Conservation (phyloP, 2,329 filamentous ascomycete species). For the Diplocarpon mali region DNA sequence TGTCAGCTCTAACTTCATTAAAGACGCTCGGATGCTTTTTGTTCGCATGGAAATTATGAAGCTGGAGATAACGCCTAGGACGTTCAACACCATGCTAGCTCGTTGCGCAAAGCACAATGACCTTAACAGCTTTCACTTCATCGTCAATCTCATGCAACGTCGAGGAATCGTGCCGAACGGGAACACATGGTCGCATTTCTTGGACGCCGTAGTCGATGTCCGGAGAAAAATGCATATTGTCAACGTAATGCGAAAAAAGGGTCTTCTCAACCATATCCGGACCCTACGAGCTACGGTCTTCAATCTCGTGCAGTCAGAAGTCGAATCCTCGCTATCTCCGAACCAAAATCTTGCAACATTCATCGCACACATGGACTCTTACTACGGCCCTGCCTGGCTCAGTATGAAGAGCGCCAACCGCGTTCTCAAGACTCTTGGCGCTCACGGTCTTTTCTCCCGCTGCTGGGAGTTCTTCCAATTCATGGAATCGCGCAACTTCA, state of each 20-base stretch:
- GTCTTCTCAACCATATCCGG: slow-evolving; percentile 12
- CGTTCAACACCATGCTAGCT: slow-evolving; percentile 34
- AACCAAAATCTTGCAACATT: slow-evolving; percentile 29
- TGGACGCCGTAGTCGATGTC: slow-evolving; percentile 18
- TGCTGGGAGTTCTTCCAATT: slow-evolving; percentile 17
- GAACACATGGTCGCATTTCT: slow-evolving; percentile 33
- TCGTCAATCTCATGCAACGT: slow-evolving; percentile 31
- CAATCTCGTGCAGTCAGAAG: slow-evolving; percentile 12
- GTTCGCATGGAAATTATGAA: slow-evolving; percentile 28
- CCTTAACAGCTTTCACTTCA: slow-evolving; percentile 29
- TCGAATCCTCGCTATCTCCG: slow-evolving; percentile 18
- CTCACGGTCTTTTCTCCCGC: slow-evolving; percentile 15
- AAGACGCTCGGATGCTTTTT: slow-evolving; percentile 27
- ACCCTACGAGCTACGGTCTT: slow-evolving; percentile 9
- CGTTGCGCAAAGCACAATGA: slow-evolving; percentile 30
- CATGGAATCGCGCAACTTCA: slow-evolving; percentile 16
- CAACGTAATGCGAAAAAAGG: slow-evolving; percentile 17
- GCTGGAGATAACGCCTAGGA: slow-evolving; percentile 26
- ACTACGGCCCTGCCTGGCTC: slow-evolving; percentile 30
- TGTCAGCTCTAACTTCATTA: slow-evolving; percentile 26
- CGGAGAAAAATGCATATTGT: slow-evolving; percentile 14
- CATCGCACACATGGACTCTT: slow-evolving; percentile 28
- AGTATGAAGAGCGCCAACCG: slow-evolving; percentile 27
- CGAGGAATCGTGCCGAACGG: slow-evolving; percentile 30
- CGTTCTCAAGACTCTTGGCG: slow-evolving; percentile 28